Percentiles rank a stretch among this genome's conserved stretches.
These are phyloP conservation scores for Alternaria sp. DNA, from an alignment of 2,329 filamentous ascomycete genomes.

Conservation along the genomic window DNA sequence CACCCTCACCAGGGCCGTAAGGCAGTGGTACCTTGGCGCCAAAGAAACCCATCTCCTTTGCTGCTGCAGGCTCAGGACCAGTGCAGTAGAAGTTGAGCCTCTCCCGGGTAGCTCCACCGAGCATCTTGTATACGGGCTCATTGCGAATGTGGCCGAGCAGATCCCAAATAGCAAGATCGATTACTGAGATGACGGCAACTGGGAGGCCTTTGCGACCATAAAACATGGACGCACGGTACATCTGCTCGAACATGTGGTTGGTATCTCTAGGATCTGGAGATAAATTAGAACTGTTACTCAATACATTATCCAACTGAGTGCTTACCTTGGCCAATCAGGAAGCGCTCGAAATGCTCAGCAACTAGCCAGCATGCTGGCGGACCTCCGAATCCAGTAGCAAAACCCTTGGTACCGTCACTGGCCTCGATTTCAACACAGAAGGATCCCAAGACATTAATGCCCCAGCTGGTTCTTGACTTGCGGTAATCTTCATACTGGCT, in stretches of 20 bases:
- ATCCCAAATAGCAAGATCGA: conserved; percentile 93
- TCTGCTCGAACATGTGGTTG: conserved; percentile 92
- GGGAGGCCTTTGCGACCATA: conserved; percentile 93
- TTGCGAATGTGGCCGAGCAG: conserved; percentile 88
- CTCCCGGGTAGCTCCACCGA: conserved; percentile 86
- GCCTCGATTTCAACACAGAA: conserved; percentile 92
- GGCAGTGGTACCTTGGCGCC: conserved; percentile 90
- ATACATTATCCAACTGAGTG: background rate
- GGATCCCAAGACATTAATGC: conserved; percentile 92
- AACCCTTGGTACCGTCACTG: conserved; percentile 88
- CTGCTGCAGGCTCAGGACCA: conserved; percentile 80
- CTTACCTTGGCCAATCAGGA: conserved; percentile 78
- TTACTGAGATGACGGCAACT: conserved; percentile 90
- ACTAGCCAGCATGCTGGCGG: conserved; percentile 94
- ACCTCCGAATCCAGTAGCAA: conserved; percentile 92
- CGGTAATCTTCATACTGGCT: conserved; percentile 89
- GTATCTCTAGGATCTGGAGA: conserved; percentile 82
- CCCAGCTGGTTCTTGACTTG: conserved; percentile 88
- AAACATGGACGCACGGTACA: conserved; percentile 97
- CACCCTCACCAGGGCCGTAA: conserved; percentile 87
- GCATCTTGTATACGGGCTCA: conserved; percentile 93
- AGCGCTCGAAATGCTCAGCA: conserved; percentile 91
- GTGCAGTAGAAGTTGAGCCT: conserved; percentile 94
- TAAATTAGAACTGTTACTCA: background rate
- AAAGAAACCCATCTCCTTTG: conserved; percentile 87